Conservation (phyloP, 768 basidiomycete genomes). For the Lactarius indigo region DNA sequence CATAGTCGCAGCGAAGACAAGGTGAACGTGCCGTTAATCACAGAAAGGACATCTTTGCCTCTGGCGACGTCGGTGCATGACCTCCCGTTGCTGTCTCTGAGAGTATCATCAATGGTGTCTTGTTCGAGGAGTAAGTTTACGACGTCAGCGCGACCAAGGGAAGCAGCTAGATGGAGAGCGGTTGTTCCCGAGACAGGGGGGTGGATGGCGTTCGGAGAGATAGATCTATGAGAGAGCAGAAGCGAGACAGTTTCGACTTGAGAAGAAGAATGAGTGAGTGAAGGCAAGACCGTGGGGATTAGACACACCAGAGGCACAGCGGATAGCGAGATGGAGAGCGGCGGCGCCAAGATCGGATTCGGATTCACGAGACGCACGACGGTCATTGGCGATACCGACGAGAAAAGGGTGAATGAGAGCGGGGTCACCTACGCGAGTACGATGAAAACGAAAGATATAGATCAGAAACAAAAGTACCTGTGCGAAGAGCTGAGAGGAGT, state of each 20-base stretch:
- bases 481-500: constrained; percentile 40
- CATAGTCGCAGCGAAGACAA: not conserved
- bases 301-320: constrained; percentile 66
- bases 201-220: constrained; percentile 75
- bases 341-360: constrained; percentile 66
- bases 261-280: constrained; percentile 5
- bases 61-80: constrained; percentile 72
- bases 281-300: constrained; percentile 11
- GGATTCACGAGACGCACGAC: constrained; percentile 44
- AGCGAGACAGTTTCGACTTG: constrained; percentile 64
- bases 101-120: constrained; percentile 73
- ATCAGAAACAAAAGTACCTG: constrained; percentile 28
- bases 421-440: constrained; percentile 56
- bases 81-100: constrained; percentile 61
- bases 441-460: not conserved
- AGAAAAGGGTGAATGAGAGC: constrained; percentile 78
- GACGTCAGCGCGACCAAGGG: constrained; percentile 67
- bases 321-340: constrained; percentile 77
- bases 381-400: constrained; percentile 68
- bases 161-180: constrained; percentile 70
- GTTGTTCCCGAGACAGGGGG: constrained; percentile 70
- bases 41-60: constrained; percentile 57
- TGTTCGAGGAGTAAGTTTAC: constrained; percentile 77
- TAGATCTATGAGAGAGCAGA: constrained; percentile 66
- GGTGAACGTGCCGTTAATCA: constrained; percentile 59